Conservation (phyloP, 495 filamentous ascomycete genomes). For the Penicillium pancosmium region DNA sequence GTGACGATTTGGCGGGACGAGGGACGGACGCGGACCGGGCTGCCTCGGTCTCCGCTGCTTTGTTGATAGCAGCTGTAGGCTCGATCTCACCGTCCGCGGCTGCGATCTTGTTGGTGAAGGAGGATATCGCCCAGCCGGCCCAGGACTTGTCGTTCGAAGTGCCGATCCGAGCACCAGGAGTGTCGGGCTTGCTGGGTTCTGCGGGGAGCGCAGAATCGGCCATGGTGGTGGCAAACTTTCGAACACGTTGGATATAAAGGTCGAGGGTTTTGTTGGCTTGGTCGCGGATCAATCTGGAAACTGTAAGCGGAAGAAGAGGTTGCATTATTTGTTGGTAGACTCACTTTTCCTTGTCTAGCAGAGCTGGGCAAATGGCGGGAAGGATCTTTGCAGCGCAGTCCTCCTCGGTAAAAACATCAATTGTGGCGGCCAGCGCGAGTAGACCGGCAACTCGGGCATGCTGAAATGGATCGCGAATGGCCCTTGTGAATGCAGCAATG, state of each 20-base stretch:
- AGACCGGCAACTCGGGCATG: constrained; percentile 90
- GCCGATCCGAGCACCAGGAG: constrained; percentile 68
- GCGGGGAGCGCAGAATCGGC: constrained; percentile 72
- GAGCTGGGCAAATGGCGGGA: constrained; percentile 76
- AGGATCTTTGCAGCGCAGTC: constrained; percentile 85
- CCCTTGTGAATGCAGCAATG: constrained; percentile 84
- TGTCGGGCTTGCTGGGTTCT: constrained; percentile 45
- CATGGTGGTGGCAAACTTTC: constrained; percentile 73
- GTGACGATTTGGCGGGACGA: constrained; percentile 47
- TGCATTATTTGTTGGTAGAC: constrained; percentile 8
- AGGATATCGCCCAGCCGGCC: constrained; percentile 98
- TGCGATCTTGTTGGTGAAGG: constrained; percentile 93
- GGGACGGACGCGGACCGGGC: constrained; percentile 52
- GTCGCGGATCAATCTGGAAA: constrained; percentile 69
- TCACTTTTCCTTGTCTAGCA: constrained; percentile 87
- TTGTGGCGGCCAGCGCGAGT: constrained; percentile 80
- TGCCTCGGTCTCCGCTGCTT: constrained; percentile 33
- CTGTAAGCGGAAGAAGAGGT: not conserved
- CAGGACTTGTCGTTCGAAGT: constrained; percentile 76
- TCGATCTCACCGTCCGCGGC: constrained; percentile 84
- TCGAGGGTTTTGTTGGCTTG: constrained; percentile 92
- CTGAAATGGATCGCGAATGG: constrained; percentile 89
- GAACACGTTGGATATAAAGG: constrained; percentile 80
- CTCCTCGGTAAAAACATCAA: constrained; percentile 84
- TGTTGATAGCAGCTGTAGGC: constrained; percentile 39